Evolutionary conservation across 495 filamentous ascomycete species (phyloP).

Genomic region (Xylaria curta): DNA sequence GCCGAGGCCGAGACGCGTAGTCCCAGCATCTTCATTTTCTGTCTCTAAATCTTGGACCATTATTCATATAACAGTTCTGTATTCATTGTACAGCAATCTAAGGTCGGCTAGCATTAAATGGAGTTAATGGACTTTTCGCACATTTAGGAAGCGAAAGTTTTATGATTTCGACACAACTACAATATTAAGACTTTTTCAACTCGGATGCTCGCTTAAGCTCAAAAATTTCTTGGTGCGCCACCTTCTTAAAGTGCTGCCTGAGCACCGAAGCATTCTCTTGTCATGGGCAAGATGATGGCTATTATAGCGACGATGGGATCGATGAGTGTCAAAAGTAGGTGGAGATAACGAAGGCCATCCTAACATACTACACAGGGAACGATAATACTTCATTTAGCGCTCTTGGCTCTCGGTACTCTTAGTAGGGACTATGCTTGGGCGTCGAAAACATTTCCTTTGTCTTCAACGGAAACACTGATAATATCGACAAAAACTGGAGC

Average conservation of each 20-base stretch:
- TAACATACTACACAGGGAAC: too few species aligned
- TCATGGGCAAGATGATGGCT: neutral
- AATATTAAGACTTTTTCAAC: neutral
- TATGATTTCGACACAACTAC: neutral
- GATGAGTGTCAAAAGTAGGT: too few species aligned
- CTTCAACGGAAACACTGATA: neutral
- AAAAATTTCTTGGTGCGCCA: neutral
- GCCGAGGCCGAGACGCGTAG: neutral
- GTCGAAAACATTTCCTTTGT: neutral
- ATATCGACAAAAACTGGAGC: neutral
- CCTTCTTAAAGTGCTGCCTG: neutral
- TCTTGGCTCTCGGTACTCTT: too few species aligned
- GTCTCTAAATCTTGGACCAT: neutral
- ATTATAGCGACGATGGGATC: neutral
- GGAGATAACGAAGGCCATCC: too few species aligned
- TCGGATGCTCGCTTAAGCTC: neutral
- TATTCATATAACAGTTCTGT: neutral
- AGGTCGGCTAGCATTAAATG: neutral
- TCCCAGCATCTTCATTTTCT: neutral
- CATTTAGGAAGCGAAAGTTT: neutral
- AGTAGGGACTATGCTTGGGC: too few species aligned
- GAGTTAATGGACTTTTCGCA: neutral
- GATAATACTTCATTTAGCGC: too few species aligned
- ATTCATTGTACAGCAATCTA: neutral
- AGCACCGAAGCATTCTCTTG: neutral